Evolutionary conservation across 305 asterid genomes (phyloP), one percentile per base, ranked within the genome.

Genomic region (Solanum hybrid): DNA sequence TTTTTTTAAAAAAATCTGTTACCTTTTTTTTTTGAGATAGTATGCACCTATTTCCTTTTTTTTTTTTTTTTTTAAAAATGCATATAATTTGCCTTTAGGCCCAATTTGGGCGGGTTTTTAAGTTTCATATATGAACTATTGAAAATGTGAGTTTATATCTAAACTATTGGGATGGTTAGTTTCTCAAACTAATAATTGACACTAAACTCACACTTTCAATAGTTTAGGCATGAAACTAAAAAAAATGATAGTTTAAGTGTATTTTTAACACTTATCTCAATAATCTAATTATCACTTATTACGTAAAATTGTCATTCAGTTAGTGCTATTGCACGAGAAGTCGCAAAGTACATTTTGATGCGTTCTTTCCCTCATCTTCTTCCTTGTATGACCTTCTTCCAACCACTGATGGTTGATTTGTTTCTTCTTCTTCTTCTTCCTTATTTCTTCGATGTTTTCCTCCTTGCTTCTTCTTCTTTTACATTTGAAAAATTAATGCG

Each of bases 161-260:
- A 17, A 51, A 15, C 17, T 42, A 45, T 45, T 45, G 60, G 0
- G 0, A 45, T 0, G 0, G 2, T 45, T 0, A 45, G 60, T 45
- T 45, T 13, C 1, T 45, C 60, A 45, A 45, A 45, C 2, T 45
- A 13, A 13, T 5, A 45, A 0, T 42, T 42, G 17, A 14, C 4
- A 56, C 0, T 10, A 56, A 56, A 6, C 10, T 17, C 10, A 56
- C 10, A 56, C 2, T 56, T 17, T 3, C 2, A 56, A 19, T 7
- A 56, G 10, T 56, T 56, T 56, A 56, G 24, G 0, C 10, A 56
- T 56, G 24, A 56, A 56, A 56, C 69, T 56, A 0, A 12, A 42
- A 42, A 56, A 17, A 6, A 6, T 0, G 2, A 56, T 17, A 56
- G 4, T 1, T 17, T 17, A 56, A 17, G 2, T 56, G 10, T 17